Base-by-base conservation (phyloP, 768 basidiomycete species). In the Sarcomyxa edulis region DNA sequence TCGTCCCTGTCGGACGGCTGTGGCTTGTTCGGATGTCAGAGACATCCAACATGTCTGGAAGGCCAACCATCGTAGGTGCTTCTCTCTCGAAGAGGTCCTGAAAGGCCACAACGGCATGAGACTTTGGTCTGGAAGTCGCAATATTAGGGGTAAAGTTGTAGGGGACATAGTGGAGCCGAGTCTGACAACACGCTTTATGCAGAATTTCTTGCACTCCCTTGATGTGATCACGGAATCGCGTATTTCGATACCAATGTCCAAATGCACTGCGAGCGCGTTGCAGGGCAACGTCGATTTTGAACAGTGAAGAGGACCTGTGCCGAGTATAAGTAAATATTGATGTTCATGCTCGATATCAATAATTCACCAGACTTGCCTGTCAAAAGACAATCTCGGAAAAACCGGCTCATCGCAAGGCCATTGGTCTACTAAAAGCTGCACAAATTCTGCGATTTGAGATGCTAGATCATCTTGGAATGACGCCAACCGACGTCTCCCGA, bases 381-480 rank as follows among this genome's bases (percentile, higher is more conserved):
- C n/a, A n/a, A n/a, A n/a, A n/a, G n/a, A n/a, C n/a, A n/a, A n/a
- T n/a, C n/a, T n/a, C n/a, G n/a, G n/a, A n/a, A n/a, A 34, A 12
- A 19, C 39, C 5, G 32, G 48, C 14, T 8, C n/a, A n/a, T 12
- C 14, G 40, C 48, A 50, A 12, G 46, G 53, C 51, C 53, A 53
- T 26, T 56, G 47, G 7, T 15, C 21, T 35, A 51, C 27, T 7
- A 58, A 32, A 14, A 20, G 3, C 11, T 40, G 14, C 5, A 46
- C 32, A 3, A 48, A 33, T 1, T 45, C 49, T 21, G 28, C n/a
- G 5, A 35, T 37, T 35, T 50, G 39, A 12, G 39, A 16, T 4
- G 41, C 22, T 27, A 33, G 40, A 3, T 35, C 33, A n/a, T 3
- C n/a, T 7, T 32, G 16, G 23, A 33, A 34, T n/a, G 20, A 21